Evolutionary conservation across 176 grass and related monocot genomes (phyloP).

Genomic region (Phragmites australis): DNA sequence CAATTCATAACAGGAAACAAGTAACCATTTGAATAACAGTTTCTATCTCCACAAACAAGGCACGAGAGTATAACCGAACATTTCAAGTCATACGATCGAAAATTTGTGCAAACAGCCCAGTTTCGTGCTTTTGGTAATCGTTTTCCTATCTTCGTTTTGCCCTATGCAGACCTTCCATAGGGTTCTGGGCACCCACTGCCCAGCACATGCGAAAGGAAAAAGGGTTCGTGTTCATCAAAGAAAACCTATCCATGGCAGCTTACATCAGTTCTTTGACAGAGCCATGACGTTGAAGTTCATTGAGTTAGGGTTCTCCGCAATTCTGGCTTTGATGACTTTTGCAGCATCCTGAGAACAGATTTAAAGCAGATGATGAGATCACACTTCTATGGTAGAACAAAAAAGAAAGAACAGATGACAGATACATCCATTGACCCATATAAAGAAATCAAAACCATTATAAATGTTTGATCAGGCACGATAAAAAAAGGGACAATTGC

Average conservation of each 20-base stretch:
- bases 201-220: background rate
- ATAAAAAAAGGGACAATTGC: too few relatives aligned
- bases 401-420: background rate
- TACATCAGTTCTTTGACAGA: slow-evolving; percentile 48
- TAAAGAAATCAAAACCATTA: slow-evolving; percentile 26
- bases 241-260: background rate
- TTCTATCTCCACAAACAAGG: background rate
- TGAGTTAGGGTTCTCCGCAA: slow-evolving; percentile 55
- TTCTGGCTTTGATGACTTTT: slow-evolving; percentile 69
- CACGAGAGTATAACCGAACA: slow-evolving; percentile 2
- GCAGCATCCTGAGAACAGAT: slow-evolving; percentile 58
- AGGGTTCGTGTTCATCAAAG: background rate
- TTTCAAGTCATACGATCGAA: background rate
- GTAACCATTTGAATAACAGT: background rate
- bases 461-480: slow-evolving; percentile 35
- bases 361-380: background rate
- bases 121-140: background rate
- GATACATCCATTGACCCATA: background rate
- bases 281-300: slow-evolving; percentile 82
- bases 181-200: too few relatives aligned
- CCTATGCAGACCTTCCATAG: background rate
- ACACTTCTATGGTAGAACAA: background rate
- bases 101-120: background rate
- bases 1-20: background rate
- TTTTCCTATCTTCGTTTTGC: background rate